Evolutionary conservation across 352 stramenopile species (phyloP), one percentile per base, ranked within the genome.

Genomic region (Pythium dissotocum): DNA sequence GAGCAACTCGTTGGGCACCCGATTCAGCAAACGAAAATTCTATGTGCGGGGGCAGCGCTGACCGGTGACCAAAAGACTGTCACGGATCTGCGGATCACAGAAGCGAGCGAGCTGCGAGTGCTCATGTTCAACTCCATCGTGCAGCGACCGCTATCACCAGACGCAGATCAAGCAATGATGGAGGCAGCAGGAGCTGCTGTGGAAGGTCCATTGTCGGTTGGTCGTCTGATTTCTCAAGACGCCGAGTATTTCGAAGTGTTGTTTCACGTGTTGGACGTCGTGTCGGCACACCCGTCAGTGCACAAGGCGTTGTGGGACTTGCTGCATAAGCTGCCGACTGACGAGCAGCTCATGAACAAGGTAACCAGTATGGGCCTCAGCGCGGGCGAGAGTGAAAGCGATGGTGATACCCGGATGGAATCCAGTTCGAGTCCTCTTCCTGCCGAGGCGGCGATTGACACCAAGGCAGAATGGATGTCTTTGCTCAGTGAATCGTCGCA

Each of bases 111-210:
- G 55, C 58, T 96, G 28, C 82, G 87, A 0, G 77, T 93, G 24
- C 75, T 96, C 12, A 70, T 96, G 58, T 96, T 96, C 69, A 93
- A 92, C 65, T 84, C 84, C 21, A 69, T 93, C 40, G 83, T 96
- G 30, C 79, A 89, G 44, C 80, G 82, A 53, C 54, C 71, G 55
- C 46, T 69, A 26, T 72, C 65, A n/a, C 65, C 68, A 9, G 64
- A 78, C 26, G 63, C 67, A 18, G 58, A 74, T 36, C 61, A 67
- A 54, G 48, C 49, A 4, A 53, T 53, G 12, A 73, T 70, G 61
- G 57, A 71, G 2, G 9, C 36, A 30, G 46, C 38, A 26, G 36
- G 26, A 24, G 35, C 0, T 10, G 24, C 16, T 55, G 67, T 12
- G 14, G 32, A 14, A 59, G 26, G 18, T 16, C 36, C 13, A 65